Evolutionary conservation across 116 monocot species (phyloP).

Genomic region (Iris pallida): DNA sequence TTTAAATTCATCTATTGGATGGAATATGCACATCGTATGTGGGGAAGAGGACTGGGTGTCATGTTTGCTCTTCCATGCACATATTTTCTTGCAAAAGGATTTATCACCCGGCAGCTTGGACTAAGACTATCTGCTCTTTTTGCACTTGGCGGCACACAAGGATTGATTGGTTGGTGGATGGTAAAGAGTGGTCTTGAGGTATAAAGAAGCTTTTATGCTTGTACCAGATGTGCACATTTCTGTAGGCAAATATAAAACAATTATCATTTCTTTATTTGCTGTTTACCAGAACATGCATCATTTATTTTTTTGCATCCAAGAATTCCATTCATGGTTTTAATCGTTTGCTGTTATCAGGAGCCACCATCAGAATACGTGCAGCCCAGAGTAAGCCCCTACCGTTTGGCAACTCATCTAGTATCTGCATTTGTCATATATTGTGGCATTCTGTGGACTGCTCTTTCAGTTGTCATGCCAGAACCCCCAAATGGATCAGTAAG

Average conservation of each 20-base stretch:
- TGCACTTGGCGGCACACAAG: constrained; percentile 86
- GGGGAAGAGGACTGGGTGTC: constrained; percentile 91
- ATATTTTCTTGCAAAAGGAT: constrained; percentile 84
- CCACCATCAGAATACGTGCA: constrained; percentile 91
- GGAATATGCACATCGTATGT: constrained; percentile 99
- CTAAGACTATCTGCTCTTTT: constrained; percentile 78
- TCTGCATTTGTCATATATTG: constrained; percentile 94
- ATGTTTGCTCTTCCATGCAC: constrained; percentile 72
- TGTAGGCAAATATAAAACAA: neutral
- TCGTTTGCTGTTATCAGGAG: constrained; percentile 44
- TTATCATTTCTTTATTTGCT: no score
- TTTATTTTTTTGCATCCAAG: no score
- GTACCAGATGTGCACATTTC: neutral
- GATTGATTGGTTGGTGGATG: constrained; percentile 99
- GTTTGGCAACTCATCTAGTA: constrained; percentile 86
- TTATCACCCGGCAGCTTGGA: constrained; percentile 75
- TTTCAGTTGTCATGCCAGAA: constrained; percentile 93
- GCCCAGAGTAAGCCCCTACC: constrained; percentile 94
- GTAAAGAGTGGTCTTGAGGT: constrained; percentile 97
- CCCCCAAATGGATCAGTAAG: constrained; percentile 62
- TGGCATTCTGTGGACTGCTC: constrained; percentile 92
- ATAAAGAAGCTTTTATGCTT: constrained; percentile 8
- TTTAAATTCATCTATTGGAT: constrained; percentile 99
- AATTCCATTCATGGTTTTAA: neutral
- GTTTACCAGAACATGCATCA: no score